Percentiles rank a stretch among this genome's conserved stretches.
Evolutionary conservation across 2,329 filamentous ascomycete genomes (phyloP).

Genomic region (Xylariaceae sp.): DNA sequence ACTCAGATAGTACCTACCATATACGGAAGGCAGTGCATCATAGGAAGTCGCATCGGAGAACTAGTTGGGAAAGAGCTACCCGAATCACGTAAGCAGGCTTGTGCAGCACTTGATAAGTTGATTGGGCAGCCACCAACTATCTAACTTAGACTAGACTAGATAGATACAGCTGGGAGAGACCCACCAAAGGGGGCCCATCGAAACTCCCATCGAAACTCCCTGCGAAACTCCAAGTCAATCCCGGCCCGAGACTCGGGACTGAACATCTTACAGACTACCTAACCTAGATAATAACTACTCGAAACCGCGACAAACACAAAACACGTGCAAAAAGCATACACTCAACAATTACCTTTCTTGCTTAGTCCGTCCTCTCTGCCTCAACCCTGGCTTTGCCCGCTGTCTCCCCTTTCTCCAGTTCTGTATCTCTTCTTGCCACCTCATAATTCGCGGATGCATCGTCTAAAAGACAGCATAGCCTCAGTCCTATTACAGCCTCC

Average conservation of each 20-base stretch:
- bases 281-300: no score
- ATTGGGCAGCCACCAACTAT: no score
- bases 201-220: background rate
- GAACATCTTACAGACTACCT: background rate
- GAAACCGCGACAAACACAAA: background rate
- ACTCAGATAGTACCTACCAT: no score
- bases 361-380: background rate
- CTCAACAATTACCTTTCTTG: no score
- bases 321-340: background rate
- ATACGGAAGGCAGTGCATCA: no score
- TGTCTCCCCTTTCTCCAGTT: background rate
- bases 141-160: no score
- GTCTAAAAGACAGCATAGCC: background rate
- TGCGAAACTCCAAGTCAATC: no score
- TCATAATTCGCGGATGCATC: background rate
- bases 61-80: no score
- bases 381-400: background rate
- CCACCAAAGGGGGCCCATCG: background rate
- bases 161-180: background rate
- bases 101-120: no score
- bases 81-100: no score
- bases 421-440: background rate
- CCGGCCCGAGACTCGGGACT: background rate
- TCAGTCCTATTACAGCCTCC: background rate
- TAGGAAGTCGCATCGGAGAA: no score